Evolutionary conservation across 768 basidiomycete genomes (phyloP).

Genomic region (Baorangia bicolor): DNA sequence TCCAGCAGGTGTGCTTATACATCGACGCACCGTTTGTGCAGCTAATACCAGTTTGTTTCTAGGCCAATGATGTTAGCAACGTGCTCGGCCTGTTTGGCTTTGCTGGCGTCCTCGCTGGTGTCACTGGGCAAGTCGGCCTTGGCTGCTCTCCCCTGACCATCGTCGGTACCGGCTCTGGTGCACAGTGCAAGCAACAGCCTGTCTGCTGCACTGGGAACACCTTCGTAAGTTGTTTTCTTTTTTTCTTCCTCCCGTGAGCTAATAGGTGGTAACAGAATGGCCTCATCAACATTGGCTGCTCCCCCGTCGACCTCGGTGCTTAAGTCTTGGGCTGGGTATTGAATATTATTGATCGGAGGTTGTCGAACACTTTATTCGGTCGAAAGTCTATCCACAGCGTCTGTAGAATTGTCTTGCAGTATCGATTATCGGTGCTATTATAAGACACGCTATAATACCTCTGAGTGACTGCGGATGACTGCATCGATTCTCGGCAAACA

Average conservation of each 20-base stretch:
- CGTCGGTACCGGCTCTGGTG: not conserved
- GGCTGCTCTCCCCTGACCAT: not conserved
- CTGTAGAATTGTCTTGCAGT: not conserved
- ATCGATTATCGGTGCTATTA: not conserved
- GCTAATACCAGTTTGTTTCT: not conserved
- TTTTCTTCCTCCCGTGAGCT: not conserved
- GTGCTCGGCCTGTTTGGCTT: not conserved
- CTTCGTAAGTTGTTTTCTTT: not conserved
- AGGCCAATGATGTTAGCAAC: not conserved
- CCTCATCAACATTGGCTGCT: slow-evolving; percentile 5
- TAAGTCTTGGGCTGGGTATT: not conserved
- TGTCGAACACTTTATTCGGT: not conserved
- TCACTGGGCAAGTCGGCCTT: not conserved
- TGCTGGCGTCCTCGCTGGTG: not conserved
- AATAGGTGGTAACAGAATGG: not conserved
- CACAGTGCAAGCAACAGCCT: not conserved
- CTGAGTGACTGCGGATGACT: not conserved
- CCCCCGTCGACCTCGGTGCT: slow-evolving; percentile 1
- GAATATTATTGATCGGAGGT: not conserved
- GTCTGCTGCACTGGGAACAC: slow-evolving; percentile 10
- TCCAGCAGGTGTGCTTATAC: not conserved
- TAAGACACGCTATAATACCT: not conserved
- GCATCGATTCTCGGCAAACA: too few species aligned
- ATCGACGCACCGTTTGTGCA: fast-evolving
- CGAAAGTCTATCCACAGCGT: not conserved